Conservation (phyloP, 768 basidiomycete genomes). For the Trametopsis cervina region DNA sequence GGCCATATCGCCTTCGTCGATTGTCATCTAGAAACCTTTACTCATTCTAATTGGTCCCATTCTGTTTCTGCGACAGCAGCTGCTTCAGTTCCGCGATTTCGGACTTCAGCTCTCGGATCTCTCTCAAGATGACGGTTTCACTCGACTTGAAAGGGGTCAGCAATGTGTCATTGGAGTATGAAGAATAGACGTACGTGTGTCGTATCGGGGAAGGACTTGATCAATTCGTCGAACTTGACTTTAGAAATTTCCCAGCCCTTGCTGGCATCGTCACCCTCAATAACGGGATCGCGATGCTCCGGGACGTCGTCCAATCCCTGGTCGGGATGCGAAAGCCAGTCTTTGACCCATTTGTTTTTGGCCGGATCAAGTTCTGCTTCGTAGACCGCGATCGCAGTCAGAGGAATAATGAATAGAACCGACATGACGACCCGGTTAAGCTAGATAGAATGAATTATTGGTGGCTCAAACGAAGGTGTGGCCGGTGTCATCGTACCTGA, state of each 20-base stretch:
- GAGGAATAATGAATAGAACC: constrained; percentile 73
- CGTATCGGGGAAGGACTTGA: constrained; percentile 69
- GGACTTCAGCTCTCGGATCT: constrained; percentile 50
- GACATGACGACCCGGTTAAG: constrained; percentile 78
- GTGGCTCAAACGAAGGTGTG: too few species aligned
- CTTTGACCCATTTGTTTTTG: constrained; percentile 57
- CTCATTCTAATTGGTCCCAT: background rate
- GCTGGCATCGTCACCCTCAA: constrained; percentile 47
- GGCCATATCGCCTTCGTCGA: too few species aligned
- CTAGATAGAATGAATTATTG: constrained; percentile 24
- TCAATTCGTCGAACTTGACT: constrained; percentile 61
- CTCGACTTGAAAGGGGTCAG: too few species aligned
- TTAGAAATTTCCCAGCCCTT: constrained; percentile 60
- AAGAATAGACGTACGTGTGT: constrained; percentile 54
- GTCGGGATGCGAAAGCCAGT: constrained; percentile 57
- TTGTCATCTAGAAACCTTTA: too few species aligned
- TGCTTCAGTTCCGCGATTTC: constrained; percentile 31
- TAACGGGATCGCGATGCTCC: constrained; percentile 49
- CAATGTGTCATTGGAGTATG: background rate
- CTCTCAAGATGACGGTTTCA: constrained; percentile 59
- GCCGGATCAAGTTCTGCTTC: constrained; percentile 51
- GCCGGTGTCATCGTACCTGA: constrained; percentile 36
- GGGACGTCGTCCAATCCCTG: constrained; percentile 53
- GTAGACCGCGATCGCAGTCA: constrained; percentile 65
- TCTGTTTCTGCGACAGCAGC: constrained; percentile 24